phyloP scores from a whole-genome alignment of 257 asterid genomes.

The Craterostigma plantagineum region DNA sequence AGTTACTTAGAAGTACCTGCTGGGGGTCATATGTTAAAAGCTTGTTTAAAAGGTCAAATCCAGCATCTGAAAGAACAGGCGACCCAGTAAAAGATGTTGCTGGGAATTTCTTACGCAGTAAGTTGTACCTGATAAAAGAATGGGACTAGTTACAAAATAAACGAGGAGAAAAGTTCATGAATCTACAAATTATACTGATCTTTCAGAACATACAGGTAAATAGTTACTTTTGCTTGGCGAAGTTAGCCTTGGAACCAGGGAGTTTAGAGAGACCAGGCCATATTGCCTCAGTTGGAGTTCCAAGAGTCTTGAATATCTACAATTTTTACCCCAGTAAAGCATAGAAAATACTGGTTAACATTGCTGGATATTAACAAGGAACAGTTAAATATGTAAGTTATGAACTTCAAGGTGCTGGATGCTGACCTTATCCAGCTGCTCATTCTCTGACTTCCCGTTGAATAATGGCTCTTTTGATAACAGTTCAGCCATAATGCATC shows the following conservation, averaged over 20 bases:
- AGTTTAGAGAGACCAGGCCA: slow-evolving; percentile 87
- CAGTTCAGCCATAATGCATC: slow-evolving; percentile 91
- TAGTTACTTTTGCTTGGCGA: slow-evolving; percentile 73
- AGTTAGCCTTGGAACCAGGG: slow-evolving; percentile 66
- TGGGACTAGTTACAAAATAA: slow-evolving; percentile 21
- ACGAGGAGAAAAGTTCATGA: neutral
- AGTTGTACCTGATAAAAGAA: slow-evolving; percentile 51
- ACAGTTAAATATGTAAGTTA: neutral
- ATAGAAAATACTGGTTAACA: slow-evolving; percentile 2
- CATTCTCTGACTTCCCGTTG: slow-evolving; percentile 73
- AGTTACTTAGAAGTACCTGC: slow-evolving; percentile 27
- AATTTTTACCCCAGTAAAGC: slow-evolving; percentile 6
- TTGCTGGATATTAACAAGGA: neutral
- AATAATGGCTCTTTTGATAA: slow-evolving; percentile 66
- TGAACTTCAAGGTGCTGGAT: neutral
- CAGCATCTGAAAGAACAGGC: slow-evolving; percentile 83
- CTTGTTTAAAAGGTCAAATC: slow-evolving; percentile 68
- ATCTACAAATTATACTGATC: too few species aligned
- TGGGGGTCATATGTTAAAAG: slow-evolving; percentile 73
- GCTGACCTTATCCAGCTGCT: slow-evolving; percentile 88
- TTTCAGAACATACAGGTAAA: neutral
- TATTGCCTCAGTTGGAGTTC: slow-evolving; percentile 72
- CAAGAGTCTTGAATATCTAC: slow-evolving; percentile 68
- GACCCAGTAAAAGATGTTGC: slow-evolving; percentile 54
- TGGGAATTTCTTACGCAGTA: slow-evolving; percentile 48